Conservation (phyloP, 2,329 filamentous ascomycete species). For the Furcasterigmium furcatum region DNA sequence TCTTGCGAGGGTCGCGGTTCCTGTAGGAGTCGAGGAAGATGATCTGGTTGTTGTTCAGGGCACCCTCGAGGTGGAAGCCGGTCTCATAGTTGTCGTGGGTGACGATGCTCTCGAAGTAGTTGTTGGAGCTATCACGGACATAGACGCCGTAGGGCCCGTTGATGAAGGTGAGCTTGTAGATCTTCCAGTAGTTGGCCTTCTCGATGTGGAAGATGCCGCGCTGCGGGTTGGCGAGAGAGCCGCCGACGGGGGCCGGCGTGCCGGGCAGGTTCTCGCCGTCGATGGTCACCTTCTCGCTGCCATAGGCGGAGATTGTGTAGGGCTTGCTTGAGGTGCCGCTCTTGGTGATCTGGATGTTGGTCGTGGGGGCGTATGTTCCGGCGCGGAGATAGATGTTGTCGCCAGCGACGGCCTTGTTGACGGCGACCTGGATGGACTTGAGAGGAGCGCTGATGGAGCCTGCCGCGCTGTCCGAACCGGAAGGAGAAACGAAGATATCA, state of each 20-base stretch:
- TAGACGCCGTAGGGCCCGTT: conserved; percentile 35
- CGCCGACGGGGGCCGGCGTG: conserved; percentile 37
- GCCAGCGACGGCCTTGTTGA: conserved; percentile 40
- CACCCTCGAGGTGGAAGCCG: conserved; percentile 30
- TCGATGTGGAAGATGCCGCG: conserved; percentile 45
- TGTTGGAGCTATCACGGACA: conserved; percentile 28
- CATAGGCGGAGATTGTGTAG: conserved; percentile 38
- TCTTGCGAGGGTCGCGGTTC: conserved; percentile 45
- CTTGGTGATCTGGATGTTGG: conserved; percentile 44
- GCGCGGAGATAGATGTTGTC: conserved; percentile 32
- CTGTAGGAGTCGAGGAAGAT: conserved; percentile 39
- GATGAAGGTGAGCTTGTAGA: conserved; percentile 33
- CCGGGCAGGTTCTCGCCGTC: conserved; percentile 37
- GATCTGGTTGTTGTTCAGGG: conserved; percentile 31
- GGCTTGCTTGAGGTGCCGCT: conserved; percentile 35
- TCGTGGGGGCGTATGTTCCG: conserved; percentile 34
- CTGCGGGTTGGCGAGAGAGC: conserved; percentile 32
- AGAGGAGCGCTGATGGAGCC: conserved; percentile 36
- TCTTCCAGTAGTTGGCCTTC: conserved; percentile 38
- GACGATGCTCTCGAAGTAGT: conserved; percentile 29
- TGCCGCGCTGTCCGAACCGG: conserved; percentile 31
- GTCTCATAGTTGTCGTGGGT: conserved; percentile 35
- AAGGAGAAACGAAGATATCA: conserved; percentile 42
- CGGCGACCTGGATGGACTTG: conserved; percentile 42
- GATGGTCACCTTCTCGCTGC: conserved; percentile 38